Evolutionary conservation across 139 green algal species (phyloP).

Genomic region (Eudorina sp.): DNA sequence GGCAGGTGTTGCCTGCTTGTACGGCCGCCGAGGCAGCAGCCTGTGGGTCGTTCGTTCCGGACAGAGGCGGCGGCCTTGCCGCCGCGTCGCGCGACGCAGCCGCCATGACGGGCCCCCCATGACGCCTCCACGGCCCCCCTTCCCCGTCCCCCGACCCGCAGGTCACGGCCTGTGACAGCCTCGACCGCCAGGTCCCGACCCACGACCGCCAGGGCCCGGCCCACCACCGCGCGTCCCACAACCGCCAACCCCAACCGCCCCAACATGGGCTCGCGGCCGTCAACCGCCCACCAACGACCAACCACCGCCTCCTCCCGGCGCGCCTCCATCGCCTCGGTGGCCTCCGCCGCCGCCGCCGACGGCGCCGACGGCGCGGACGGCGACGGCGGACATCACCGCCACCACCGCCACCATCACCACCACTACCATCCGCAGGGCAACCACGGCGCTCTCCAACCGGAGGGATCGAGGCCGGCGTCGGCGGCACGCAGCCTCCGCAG

Average conservation of each 20-base stretch:
- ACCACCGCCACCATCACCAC: not conserved
- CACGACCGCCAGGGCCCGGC: not conserved
- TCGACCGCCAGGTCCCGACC: not conserved
- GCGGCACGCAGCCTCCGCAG: not conserved
- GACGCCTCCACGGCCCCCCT: no score
- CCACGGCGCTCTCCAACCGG: no score
- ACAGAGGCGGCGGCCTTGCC: no score
- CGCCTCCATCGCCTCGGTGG: not conserved
- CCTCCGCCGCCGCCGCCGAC: no score
- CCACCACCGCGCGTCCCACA: slow-evolving; percentile 9
- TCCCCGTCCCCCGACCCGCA: not conserved
- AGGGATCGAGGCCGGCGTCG: not conserved
- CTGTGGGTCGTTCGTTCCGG: no score
- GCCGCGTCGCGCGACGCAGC: no score
- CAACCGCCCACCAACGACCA: slow-evolving; percentile 17
- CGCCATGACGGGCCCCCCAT: no score
- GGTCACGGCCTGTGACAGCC: not conserved
- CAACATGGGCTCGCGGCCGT: not conserved
- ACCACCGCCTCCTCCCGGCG: not conserved
- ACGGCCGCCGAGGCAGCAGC: no score
- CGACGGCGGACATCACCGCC: not conserved
- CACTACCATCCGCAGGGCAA: not conserved
- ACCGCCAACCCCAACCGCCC: not conserved
- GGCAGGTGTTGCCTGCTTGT: no score
- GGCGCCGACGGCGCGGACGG: not conserved